Conservation (phyloP, 139 green algal species). For the Yamagishiella unicocca region DNA sequence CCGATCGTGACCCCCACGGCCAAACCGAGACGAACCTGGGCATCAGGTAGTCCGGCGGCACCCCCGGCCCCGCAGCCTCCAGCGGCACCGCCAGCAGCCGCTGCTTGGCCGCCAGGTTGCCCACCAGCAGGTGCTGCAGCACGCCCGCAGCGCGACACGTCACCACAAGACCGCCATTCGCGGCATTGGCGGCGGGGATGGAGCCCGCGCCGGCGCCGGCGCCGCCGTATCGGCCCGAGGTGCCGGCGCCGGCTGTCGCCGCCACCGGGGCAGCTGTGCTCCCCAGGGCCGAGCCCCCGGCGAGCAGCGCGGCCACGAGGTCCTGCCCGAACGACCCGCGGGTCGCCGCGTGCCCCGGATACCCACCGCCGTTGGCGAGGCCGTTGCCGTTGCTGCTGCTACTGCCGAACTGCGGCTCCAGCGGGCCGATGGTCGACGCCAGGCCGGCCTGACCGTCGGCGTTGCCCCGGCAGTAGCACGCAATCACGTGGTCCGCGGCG, state of each 20-base stretch:
- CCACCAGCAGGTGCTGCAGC: constrained; percentile 62
- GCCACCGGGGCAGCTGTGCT: too few species aligned
- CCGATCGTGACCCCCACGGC: too few species aligned
- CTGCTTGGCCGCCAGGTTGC: constrained; percentile 57
- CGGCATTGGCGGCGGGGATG: neutral
- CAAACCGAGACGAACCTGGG: too few species aligned
- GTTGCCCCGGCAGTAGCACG: constrained; percentile 63
- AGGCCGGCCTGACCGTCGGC: constrained; percentile 55
- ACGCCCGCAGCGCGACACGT: constrained; percentile 55
- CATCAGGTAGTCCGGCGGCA: constrained; percentile 52
- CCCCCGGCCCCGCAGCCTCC: constrained; percentile 8
- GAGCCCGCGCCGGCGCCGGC: neutral
- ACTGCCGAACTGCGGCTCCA: neutral
- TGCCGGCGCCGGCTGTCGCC: too few species aligned
- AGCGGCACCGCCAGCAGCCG: constrained; percentile 58
- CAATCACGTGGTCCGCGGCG: constrained; percentile 58
- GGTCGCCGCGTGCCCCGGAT: neutral
- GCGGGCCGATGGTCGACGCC: constrained; percentile 25
- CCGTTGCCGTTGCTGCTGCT: neutral
- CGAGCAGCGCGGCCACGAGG: constrained; percentile 52
- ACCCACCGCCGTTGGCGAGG: neutral
- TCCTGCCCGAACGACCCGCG: constrained; percentile 59
- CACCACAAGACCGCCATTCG: constrained; percentile 2
- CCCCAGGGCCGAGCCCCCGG: neutral
- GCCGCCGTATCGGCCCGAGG: too few species aligned